Base-by-base conservation (phyloP, 495 filamentous ascomycete genomes). In the Hyaloscypha hepaticicola region DNA sequence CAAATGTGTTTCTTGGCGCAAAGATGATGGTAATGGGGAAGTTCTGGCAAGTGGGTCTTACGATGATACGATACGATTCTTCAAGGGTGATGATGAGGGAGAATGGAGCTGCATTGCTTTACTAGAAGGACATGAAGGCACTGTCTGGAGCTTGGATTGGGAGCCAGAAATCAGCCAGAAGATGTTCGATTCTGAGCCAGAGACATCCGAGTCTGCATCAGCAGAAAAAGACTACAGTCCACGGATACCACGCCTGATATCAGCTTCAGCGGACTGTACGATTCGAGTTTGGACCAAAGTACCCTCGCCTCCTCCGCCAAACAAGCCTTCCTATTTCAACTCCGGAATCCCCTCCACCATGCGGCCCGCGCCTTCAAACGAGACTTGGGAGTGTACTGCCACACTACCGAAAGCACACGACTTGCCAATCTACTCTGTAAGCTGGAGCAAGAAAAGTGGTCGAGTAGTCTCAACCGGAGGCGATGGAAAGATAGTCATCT, bases 21-120 rank as follows among this genome's bases (percentile, higher is more conserved):
- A 92, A 2, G 83, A 85, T 34, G 87, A 91, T 69, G 78, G 77
- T 0, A 71, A 76, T 27, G 72, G 70, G 38, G 87, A 94, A 64
- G 80, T 93, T 58, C 79, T 99, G 21, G 95, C 91, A 6, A 92
- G 88, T 69, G 89, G 80, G 16, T 94, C 90, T 69, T 99, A 99
- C 71, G 95, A 99, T 70, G 90, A 99, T 68, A 95, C 89, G 14
- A 87, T 96, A 28, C 78, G 95, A 65, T 71, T 98, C 38, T 99
- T 92, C 87, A 78, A 89, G 29, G 94, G 96, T 79, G 94, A 97
- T 76, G 78, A 83, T 26, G 92, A 96, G 66, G 81, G 81, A 22
- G 95, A 98, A 73, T 98, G 94, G 95, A 86, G 87, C 9, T 94
- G 93, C 67, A 88, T 95, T n/a, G 83, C 87, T n/a, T 81, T 90